Conservation (phyloP, 2,329 filamentous ascomycete species). For the Setomelanomma holmii region DNA sequence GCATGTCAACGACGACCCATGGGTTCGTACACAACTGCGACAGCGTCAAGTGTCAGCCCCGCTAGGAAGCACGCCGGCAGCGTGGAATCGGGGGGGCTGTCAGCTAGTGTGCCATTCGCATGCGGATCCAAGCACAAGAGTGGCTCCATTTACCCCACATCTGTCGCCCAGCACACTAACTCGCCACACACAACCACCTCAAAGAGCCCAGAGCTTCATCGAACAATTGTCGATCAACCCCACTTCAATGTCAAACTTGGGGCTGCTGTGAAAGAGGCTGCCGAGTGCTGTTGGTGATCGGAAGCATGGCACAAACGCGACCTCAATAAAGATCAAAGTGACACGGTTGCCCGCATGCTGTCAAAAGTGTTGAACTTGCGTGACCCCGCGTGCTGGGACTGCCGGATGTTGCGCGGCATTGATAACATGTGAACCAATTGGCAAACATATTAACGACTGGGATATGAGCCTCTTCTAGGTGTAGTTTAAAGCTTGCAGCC, state of each 20-base stretch:
- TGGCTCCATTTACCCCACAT: conserved; percentile 21
- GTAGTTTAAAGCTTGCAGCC: conserved; percentile 11
- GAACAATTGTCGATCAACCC: conserved; percentile 26
- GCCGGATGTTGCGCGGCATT: conserved; percentile 2
- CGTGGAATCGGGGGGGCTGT: conserved; percentile 38
- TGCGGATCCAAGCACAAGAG: conserved; percentile 25
- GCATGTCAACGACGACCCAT: background rate
- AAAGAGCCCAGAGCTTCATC: conserved; percentile 22
- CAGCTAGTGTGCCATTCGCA: conserved; percentile 28
- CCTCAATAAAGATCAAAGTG: background rate
- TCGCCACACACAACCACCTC: conserved; percentile 26
- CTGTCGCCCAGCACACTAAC: conserved; percentile 15
- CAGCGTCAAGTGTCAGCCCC: conserved; percentile 4
- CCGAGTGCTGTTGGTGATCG: background rate
- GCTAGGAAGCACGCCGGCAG: conserved; percentile 22
- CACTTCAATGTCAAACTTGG: conserved; percentile 22
- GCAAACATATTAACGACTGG: background rate
- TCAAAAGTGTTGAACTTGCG: conserved; percentile 16
- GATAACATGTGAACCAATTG: conserved; percentile 1
- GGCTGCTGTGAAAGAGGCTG: conserved; percentile 14
- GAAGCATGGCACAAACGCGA: background rate
- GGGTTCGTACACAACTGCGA: conserved; percentile 1
- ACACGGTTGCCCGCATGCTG: conserved; percentile 2
- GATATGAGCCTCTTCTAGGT: conserved; percentile 11
- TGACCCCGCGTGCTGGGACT: conserved; percentile 16